A percentile compares a stretch with the other conserved stretches of the same genome.
These are phyloP conservation scores for Alternaria tenuissima DNA, from an alignment of 2,329 filamentous ascomycete species.

Conservation along the genomic window DNA sequence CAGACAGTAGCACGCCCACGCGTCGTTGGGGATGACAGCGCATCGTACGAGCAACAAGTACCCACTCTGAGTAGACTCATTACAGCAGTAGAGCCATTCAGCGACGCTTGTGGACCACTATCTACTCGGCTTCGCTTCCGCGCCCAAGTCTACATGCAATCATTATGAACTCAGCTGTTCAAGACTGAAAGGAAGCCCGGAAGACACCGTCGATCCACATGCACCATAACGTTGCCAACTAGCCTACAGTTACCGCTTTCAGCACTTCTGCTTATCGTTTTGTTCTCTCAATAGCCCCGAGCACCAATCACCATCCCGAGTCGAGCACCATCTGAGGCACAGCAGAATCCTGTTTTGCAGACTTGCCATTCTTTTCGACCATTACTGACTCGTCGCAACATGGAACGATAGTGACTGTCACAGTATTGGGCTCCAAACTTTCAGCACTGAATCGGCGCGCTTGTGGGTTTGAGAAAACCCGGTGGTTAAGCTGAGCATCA, in stretches of 20 bases:
- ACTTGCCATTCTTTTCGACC: constrained; percentile 9
- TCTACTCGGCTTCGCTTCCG: not conserved
- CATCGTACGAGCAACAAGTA: constrained; percentile 7
- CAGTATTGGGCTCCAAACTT: constrained; percentile 1
- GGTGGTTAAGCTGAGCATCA: not conserved
- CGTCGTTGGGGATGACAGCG: constrained; percentile 13
- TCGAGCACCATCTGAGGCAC: constrained; percentile 1
- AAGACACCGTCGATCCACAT: not conserved
- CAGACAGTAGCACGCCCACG: constrained; percentile 12
- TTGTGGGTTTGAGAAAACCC: not conserved
- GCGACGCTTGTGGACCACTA: not conserved
- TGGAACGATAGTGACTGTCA: not conserved
- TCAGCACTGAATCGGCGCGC: not conserved
- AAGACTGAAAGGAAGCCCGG: constrained; percentile 8
- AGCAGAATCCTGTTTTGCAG: constrained; percentile 10
- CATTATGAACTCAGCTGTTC: not conserved
- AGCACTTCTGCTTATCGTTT: constrained; percentile 8
- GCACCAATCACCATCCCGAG: constrained; percentile 5
- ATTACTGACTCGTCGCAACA: constrained; percentile 13
- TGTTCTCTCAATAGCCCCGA: not conserved
- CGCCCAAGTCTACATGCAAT: constrained; percentile 7
- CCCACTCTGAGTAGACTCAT: constrained; percentile 6
- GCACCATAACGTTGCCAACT: constrained; percentile 10
- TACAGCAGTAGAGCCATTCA: constrained; percentile 1
- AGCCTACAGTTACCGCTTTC: constrained; percentile 13